Base-by-base conservation (phyloP, 2,329 filamentous ascomycete species). In the Didymella arachidicola region DNA sequence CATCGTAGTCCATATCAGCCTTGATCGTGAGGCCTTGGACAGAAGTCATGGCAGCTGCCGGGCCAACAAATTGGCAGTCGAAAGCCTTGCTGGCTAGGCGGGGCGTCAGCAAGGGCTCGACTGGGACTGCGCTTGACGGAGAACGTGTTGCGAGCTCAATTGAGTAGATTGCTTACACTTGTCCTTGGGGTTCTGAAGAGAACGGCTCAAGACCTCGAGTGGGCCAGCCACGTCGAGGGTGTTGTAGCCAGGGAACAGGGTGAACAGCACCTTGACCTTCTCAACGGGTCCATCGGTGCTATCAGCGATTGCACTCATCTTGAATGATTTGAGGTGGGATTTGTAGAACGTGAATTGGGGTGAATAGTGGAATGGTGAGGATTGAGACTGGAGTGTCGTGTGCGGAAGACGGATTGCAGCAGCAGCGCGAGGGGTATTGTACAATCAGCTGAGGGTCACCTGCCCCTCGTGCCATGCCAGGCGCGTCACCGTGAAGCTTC, bases 1-100 rank as follows among this genome's bases (percentile, higher is more conserved):
- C 90, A 73, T 90, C 89, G 83, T 86, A 92, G 74, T 87, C 83
- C 77, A 93, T 88, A 78, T 95, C 89, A 62, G 90, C 87, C 70
- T 86, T 86, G 77, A 95, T 81, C 68, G 87, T 82, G 72, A 89
- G 84, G 66, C 90, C 90, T 77, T 92, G 84, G 54, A 77, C 77
- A 43, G 84, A 83, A 57, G 79, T 79, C 70, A 83, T 80, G 63
- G 79, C 73, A 56, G 81, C 77, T 36, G 75, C 68, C 11, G 78
- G 71, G 56, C 80, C 82, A 47, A 79, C 81, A 59, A 84, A 80
- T 56, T 82, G 82, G 74, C 81, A 77, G 68, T 84, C 81, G 74
- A 85, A 84, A 57, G 81, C 83, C 72, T 83, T 81, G 74, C 76
- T 79, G 30, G 79, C 82, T 84, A 61, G 18, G n/a, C 41, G 16